Evolutionary conservation across 2,329 filamentous ascomycete species (phyloP), one percentile per base, ranked within the genome.

Genomic region (Lasiodiplodia sp.): DNA sequence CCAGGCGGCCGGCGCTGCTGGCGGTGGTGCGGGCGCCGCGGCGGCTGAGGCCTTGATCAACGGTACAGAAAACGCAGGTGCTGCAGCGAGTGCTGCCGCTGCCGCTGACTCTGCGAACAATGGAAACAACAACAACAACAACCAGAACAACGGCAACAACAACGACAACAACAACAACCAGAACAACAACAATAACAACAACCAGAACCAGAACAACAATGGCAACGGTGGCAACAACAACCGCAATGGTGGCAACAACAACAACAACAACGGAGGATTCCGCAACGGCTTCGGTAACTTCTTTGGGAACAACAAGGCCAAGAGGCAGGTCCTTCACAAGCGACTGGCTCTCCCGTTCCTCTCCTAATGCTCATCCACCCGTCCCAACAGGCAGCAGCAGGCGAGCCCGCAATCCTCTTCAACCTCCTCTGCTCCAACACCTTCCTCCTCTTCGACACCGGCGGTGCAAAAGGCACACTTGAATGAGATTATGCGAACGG

Each of bases 1-100:
- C 74, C 80, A 83, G 69, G 76, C 79, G 37, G 80, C 78, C 52
- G 84, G 84, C 3, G 75, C 76, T 31, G 78, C 76, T 1, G 75
- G 73, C 49, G 60, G 60, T 38, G 60, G 60, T 64, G 76, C 77
- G 4, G 73, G 78, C 47, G 77, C 77, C 21, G 75, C 79, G n/a
- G 75, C 79, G 1, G 72, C 73, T 66, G 82, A 80, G 3, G 81
- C 80, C 18, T 31, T 64, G 60, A 83, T 82, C 65, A 78, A 80
- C 72, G 77, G 78, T 70, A 75, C 82, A 58, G 58, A 63, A 73
- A 81, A 65, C n/a, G 69, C 68, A 11, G 67, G 58, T 47, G 58
- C 63, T 34, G 47, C 67, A 38, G 72, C 71, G 52, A 74, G 73
- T 34, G 68, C 71, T 18, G 62, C 44, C 16, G 31, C 34, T 34